Conservation (phyloP, 345 rosid genomes). For the Gossypium bickii region DNA sequence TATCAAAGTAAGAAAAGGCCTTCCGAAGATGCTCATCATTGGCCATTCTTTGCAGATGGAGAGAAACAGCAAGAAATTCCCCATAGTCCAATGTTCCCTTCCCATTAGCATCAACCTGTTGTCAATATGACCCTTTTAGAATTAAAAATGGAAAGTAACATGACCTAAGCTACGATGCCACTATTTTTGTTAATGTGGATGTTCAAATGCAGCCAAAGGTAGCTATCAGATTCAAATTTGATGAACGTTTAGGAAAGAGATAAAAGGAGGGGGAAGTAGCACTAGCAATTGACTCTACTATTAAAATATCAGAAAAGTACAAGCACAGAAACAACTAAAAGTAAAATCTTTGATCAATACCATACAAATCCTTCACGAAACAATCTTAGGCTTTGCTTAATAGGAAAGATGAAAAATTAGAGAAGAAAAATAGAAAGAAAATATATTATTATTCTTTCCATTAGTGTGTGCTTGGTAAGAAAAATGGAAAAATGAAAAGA, state of each 20-base stretch:
- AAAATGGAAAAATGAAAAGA: too few relatives aligned
- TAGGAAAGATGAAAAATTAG: neutral
- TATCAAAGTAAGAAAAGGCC: constrained; percentile 98
- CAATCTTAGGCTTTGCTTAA: too few relatives aligned
- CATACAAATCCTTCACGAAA: neutral
- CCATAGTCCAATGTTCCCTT: constrained; percentile 88
- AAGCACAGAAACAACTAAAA: neutral
- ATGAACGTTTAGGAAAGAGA: neutral
- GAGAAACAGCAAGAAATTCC: constrained; percentile 87
- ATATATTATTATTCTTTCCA: too few relatives aligned
- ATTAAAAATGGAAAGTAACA: constrained; percentile 8
- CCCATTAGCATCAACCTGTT: constrained; percentile 87
- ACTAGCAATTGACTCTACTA: neutral
- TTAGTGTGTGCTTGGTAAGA: too few relatives aligned
- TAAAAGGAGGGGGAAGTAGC: neutral
- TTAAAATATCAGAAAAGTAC: neutral
- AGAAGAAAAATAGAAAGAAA: too few relatives aligned
- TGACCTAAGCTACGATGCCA: neutral
- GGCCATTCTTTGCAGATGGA: constrained; percentile 88
- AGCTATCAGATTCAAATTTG: neutral
- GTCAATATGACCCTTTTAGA: constrained; percentile 24
- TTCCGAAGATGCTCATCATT: constrained; percentile 94
- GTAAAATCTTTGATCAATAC: neutral
- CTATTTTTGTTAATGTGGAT: neutral
- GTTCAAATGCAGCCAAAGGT: neutral